Evolutionary conservation across 163 green algal genomes (phyloP).

Genomic region (Trebouxiophyceae sp.): DNA sequence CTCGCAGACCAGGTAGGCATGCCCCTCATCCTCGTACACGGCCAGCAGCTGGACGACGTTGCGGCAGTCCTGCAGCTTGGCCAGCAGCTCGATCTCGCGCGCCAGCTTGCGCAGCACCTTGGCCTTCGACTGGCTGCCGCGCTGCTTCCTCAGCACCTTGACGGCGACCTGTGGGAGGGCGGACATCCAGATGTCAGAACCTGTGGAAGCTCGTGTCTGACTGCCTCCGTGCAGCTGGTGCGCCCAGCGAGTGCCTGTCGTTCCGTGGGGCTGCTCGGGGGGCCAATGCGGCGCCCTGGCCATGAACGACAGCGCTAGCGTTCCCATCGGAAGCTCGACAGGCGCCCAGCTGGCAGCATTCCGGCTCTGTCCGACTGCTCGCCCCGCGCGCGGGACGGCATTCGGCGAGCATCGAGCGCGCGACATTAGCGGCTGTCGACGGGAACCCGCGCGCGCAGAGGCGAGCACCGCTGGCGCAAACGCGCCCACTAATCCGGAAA

Average conservation of each 20-base stretch:
- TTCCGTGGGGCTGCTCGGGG: neutral
- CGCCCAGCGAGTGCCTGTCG: neutral
- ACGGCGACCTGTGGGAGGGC: slow-evolving; percentile 31
- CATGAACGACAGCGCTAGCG: neutral
- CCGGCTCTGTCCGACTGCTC: no score
- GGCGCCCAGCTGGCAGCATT: neutral
- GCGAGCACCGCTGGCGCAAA: no score
- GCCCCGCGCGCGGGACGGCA: no score
- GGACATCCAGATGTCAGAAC: neutral
- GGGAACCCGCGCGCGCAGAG: no score
- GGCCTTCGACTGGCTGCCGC: slow-evolving; percentile 44
- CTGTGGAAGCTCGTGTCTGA: neutral
- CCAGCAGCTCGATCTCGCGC: slow-evolving; percentile 36
- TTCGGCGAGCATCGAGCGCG: no score
- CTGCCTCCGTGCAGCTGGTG: neutral
- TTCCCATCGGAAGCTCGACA: neutral
- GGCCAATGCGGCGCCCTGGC: neutral
- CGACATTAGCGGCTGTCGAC: no score
- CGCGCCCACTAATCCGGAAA: no score
- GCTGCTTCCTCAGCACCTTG: slow-evolving; percentile 48
- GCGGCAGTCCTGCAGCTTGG: slow-evolving; percentile 23
- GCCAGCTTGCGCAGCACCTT: slow-evolving; percentile 57
- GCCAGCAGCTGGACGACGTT: slow-evolving; percentile 46
- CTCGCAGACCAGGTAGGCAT: slow-evolving; percentile 52
- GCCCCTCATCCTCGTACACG: slow-evolving; percentile 42